Evolutionary conservation across 345 rosid species (phyloP), one percentile per base, ranked within the genome.

Genomic region (Populus simonii): DNA sequence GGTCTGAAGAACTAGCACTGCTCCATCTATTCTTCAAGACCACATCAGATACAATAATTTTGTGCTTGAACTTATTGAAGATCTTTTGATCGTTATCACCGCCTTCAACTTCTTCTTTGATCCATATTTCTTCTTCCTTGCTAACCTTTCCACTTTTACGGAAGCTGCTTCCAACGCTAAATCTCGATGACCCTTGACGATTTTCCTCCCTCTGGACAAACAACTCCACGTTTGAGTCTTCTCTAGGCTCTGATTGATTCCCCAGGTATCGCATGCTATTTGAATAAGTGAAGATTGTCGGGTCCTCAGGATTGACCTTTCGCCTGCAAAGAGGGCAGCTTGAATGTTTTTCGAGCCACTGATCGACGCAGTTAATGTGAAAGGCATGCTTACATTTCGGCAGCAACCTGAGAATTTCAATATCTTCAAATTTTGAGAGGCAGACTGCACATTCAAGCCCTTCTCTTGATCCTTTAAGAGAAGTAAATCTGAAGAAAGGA

Each of bases 391-490:
- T 84, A 83, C 99, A 93, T 61, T 87, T 86, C 2, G 99, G 99
- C 78, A 95, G 78, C 78, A 95, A 63, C 76, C 97, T 73, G 4
- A 95, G 88, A 63, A 93, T 84, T 79, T 95, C 99, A 1, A 85
- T 71, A 16, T 90, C 94, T 76, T 93, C 99, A 76, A 93, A 95
- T 86, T 83, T 91, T 3, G 98, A 92, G 25, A 95, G 68, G 79
- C 98, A 95, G 39, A 95, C 99, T 0, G 91, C 84, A 68, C 99
- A 95, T 78, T 95, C 98, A 8, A 95, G 92, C 38, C 98, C 99
- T 29, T 86, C 87, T 57, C 87, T 91, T 0, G 91, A 86, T 31
- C 99, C 99, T 80, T 74, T 88, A 20, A 95, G 90, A 2, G 94
- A 85, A 0, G 97, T 90, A 90, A 93, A 95, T 72, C 83, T 82